Percentiles rank a stretch among this genome's conserved stretches.
Evolutionary conservation across 352 stramenopile genomes (phyloP).

Genomic region (Phytophthora chlamydospora): DNA sequence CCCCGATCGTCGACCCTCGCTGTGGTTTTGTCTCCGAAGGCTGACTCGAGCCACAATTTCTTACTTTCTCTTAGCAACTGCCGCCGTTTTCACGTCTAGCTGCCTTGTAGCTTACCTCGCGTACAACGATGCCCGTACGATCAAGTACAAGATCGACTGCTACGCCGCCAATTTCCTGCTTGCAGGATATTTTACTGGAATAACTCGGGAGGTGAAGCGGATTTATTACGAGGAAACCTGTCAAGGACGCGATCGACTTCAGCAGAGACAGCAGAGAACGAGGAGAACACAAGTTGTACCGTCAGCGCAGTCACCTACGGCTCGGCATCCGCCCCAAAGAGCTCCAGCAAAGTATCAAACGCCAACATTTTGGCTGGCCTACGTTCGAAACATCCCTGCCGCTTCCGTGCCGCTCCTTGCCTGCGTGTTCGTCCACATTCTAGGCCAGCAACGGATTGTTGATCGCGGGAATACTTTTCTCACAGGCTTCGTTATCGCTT

Average conservation of each 20-base stretch:
- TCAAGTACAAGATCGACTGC: conserved; percentile 9
- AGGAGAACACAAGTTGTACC: background rate
- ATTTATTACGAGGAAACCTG: conserved; percentile 24
- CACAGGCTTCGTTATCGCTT: background rate
- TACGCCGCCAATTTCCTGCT: background rate
- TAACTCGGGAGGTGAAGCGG: background rate
- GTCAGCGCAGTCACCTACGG: background rate
- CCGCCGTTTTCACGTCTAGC: background rate
- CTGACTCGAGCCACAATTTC: background rate
- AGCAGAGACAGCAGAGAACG: background rate
- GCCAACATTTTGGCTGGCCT: conserved; percentile 10
- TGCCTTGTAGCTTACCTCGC: conserved; percentile 2
- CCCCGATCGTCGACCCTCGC: background rate
- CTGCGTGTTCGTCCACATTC: conserved; percentile 16
- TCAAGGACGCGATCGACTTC: conserved; percentile 5
- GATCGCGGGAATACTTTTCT: background rate
- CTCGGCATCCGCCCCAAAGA: background rate
- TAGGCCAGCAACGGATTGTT: conserved; percentile 13
- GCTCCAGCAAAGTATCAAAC: background rate
- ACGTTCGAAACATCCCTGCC: background rate
- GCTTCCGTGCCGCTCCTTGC: conserved; percentile 4
- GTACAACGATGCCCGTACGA: background rate
- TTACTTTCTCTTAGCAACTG: conserved; percentile 2
- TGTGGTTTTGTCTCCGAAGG: conserved; percentile 10
- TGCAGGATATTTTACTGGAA: conserved; percentile 1